Evolutionary conservation across 2,329 filamentous ascomycete genomes (phyloP), one percentile per base, ranked within the genome.

Genomic region (Colletotrichum liaoningense): DNA sequence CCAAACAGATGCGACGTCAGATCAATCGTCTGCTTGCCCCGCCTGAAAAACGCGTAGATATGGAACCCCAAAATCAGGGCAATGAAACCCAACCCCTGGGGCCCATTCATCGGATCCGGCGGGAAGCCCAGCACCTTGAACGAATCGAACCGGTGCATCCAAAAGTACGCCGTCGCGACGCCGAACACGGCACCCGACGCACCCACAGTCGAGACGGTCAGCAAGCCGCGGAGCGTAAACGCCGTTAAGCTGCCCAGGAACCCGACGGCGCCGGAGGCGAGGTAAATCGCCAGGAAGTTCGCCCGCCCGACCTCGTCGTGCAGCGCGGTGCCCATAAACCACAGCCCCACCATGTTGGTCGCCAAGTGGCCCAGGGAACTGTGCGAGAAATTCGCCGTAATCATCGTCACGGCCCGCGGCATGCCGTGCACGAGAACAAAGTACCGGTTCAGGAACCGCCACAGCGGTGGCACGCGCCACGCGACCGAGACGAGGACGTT

Each of bases 321-420:
- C 42, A 94, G 84, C 1, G 88, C 85, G 11, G 88, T 88, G 28
- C 93, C 94, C 22, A 95, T 85, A 78, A 94, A 84, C 85, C 87
- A 92, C 5, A 96, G 84, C 54, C 88, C 84, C 9, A 87, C 77
- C 88, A 94, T 91, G 82, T 96, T 96, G 55, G 86, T 79, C 28
- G 86, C 73, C 49, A 94, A 80, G 80, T 97, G 94, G 59, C 81
- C 78, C 22, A 91, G 76, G 3, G 81, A 83, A 67, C 93, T 89
- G 83, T 97, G 94, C 24, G 91, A 93, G 83, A 95, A 94, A 63
- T 90, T 84, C 76, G 90, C 90, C 42, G 90, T 89, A 33, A 96
- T 78, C 74, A 94, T 81, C 75, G 89, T 88, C 24, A 90, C 71
- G 4, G 93, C 88, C 74, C 88, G 88, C 9, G 93, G 93, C 64